Evolutionary conservation across 306 rosid genomes (phyloP).

Genomic region (Sindora glabra): DNA sequence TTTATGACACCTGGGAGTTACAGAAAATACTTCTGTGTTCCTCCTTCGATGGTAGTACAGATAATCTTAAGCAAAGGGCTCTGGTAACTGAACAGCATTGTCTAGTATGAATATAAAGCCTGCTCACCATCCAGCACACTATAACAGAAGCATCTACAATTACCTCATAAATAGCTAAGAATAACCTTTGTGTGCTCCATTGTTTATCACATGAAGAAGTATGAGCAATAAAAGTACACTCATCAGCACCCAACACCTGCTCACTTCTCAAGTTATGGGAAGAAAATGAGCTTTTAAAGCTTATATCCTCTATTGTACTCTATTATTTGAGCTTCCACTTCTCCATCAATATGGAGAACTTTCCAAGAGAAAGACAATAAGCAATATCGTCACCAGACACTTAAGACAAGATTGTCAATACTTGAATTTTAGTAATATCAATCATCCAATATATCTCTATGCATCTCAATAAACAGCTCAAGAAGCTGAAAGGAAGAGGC

Average conservation of each 20-base stretch:
- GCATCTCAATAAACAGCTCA: slow-evolving; percentile 23
- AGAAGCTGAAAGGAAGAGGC: slow-evolving; percentile 33
- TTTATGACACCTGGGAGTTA: slow-evolving; percentile 48
- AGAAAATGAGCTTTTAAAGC: slow-evolving; percentile 45
- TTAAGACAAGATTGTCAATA: slow-evolving; percentile 20
- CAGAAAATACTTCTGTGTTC: slow-evolving; percentile 51
- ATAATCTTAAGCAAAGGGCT: slow-evolving; percentile 34
- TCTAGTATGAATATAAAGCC: slow-evolving; percentile 28
- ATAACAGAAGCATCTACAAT: slow-evolving; percentile 60
- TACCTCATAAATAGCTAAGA: slow-evolving; percentile 96
- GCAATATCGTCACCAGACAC: slow-evolving; percentile 20
- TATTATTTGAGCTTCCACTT: slow-evolving; percentile 17
- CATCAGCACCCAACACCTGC: slow-evolving; percentile 86
- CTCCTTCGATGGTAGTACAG: slow-evolving; percentile 52
- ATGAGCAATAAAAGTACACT: slow-evolving; percentile 82
- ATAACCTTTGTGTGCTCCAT: too few relatives aligned
- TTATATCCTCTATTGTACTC: slow-evolving; percentile 28
- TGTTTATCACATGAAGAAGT: slow-evolving; percentile 93
- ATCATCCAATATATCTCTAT: slow-evolving; percentile 21
- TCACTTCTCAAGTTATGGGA: slow-evolving; percentile 66
- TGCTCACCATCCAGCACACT: slow-evolving; percentile 54
- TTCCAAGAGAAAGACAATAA: slow-evolving; percentile 16
- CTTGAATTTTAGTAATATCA: slow-evolving; percentile 31
- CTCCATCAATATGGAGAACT: slow-evolving; percentile 7
- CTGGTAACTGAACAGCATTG: slow-evolving; percentile 2